Evolutionary conservation across 768 basidiomycete genomes (phyloP), one percentile per base, ranked within the genome.

Genomic region (Symmetrospora coprosmae): DNA sequence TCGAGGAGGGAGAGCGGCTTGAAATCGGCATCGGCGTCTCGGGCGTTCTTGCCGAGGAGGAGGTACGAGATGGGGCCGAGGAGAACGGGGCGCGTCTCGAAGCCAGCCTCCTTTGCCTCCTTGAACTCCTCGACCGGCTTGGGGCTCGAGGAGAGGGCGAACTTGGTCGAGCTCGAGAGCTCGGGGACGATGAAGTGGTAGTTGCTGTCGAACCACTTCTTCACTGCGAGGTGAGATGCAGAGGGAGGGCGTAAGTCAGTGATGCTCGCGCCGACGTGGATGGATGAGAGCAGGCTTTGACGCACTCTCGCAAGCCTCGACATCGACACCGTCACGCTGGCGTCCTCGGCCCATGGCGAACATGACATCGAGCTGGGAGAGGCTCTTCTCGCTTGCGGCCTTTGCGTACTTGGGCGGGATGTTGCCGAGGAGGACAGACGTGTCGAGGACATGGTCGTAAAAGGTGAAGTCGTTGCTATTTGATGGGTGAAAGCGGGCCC

Each of bases 261-360:
- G 43, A 16, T 51, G 46, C 40, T 43, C 34, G 25, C 35, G 16
- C 35, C 21, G 13, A 30, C 14, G 19, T 5, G 21, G 25, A 5
- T 2, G 27, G 35, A 40, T 34, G 23, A 17, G n/a, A 43, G 25
- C 1, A 55, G 23, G 50, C 9, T 58, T 17, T 9, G 13, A 37
- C 48, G 11, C 49, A 52, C 60, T 48, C 61, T 48, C 43, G 14
- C 6, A 48, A 25, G 58, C 43, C 46, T 61, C 61, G 66, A 97
- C 89, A 76, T 99, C 94, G 69, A 97, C 91, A 62, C 82, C 84
- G 65, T 82, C 86, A 39, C 85, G 79, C 76, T 99, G 94, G 67
- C 92, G 87, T 60, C 94, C 94, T 76, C 94, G 92, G 53, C 92
- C 94, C 86, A 97, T 91, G 69, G 94, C 94, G 69, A 99, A 97